Base-by-base conservation (phyloP, 2,329 filamentous ascomycete species). In the Rhynchosporium secalis region DNA sequence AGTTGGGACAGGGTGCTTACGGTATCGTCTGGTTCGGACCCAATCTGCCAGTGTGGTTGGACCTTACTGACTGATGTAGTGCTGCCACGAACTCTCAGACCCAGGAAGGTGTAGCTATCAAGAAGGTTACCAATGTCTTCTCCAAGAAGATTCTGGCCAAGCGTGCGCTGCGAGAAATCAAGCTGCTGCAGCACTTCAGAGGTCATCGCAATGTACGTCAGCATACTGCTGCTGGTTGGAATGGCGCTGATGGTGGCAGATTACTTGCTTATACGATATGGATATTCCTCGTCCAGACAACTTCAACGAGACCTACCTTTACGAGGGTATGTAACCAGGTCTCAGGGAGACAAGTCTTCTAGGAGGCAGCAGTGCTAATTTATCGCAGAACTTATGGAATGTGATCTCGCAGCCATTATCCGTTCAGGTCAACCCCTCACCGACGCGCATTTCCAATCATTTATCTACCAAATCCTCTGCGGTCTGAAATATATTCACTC, bases 101-200 rank as follows among this genome's bases (percentile, higher is more conserved):
- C 38, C 89, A 87, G 73, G 95, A 99, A 76, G 93, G 94, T 46
- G 93, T 99, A 66, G 95, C 95, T 72, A 95, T 99, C 83, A 99
- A 99, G 80, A 99, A 99, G 80, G 92, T 99, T 76, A 99, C 95
- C 81, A 99, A 99, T 90, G 94, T 99, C 72, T 99, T 99, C 79
- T 97, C 92, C 85, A 99, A 99, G 82, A 98, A 98, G 86, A 99
- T 99, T 71, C 84, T 99, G 70, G 95, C 95, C 72, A 99, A 99
- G 87, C 91, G 95, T 74, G 95, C 95, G 56, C 79, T 99, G 82
- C 88, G 95, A 77, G 95, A 99, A 81, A 98, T 99, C 80, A 99
- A 98, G 85, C 85, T 99, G 71, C 83, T 99, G 68, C 94, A 98
- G 81, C 95, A 99, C 79, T 99, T 99, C 81, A 86, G 95, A 72